Conservation (phyloP, 805 yeast species). For the Myxozyma kluyveri region DNA sequence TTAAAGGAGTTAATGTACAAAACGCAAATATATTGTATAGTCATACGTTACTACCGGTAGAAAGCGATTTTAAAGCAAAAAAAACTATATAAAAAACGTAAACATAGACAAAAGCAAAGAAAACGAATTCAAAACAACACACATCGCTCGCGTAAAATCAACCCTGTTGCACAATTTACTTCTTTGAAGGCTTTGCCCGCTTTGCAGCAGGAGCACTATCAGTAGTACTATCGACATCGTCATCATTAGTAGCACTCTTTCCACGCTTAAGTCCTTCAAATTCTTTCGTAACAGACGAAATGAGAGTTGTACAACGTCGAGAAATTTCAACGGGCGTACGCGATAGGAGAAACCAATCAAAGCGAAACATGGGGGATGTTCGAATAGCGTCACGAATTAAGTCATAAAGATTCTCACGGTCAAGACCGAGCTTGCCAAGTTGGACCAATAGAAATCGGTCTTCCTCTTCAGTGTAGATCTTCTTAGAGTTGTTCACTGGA, state of each 20-base stretch:
- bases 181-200: conserved; percentile 13
- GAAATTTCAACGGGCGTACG: conserved; percentile 74
- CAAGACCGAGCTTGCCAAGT: conserved; percentile 76
- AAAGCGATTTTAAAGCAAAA: background rate
- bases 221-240: conserved; percentile 15
- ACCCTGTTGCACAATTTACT: background rate
- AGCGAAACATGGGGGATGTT: conserved; percentile 71
- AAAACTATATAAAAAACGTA: background rate
- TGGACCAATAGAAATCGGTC: conserved; percentile 83
- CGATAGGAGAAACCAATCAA: conserved; percentile 83
- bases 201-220: conserved; percentile 6
- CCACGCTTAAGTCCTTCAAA: conserved; percentile 42
- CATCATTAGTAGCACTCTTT: conserved; percentile 22
- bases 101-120: background rate
- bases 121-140: no score
- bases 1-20: no score
- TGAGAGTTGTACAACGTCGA: conserved; percentile 75
- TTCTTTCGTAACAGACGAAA: conserved; percentile 74
- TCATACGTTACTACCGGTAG: no score
- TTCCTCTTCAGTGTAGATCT: conserved; percentile 80
- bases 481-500: conserved; percentile 69
- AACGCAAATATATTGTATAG: no score
- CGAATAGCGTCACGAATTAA: conserved; percentile 70
- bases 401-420: conserved; percentile 74
- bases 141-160: background rate